Conservation (phyloP, 1,284 basidiomycete species). For the Pseudozyma sp. region DNA sequence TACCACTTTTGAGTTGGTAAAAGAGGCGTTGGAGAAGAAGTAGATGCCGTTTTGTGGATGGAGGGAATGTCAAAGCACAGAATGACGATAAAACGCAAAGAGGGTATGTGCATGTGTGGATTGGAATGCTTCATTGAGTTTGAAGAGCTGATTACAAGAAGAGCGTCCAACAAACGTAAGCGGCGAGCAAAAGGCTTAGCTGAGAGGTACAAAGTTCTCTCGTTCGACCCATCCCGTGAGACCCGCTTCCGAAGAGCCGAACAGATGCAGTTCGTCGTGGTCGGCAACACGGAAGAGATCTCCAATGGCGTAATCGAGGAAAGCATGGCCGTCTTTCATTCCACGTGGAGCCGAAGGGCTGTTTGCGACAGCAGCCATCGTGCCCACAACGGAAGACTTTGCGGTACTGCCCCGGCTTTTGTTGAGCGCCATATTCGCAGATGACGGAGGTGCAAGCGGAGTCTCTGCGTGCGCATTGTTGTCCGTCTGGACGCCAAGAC, state of each 20-base stretch:
- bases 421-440: not conserved
- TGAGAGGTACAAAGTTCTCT: constrained; percentile 44
- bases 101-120: no score
- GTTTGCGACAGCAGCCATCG: constrained; percentile 46
- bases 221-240: constrained; percentile 50
- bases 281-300: constrained; percentile 49
- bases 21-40: constrained; percentile 28
- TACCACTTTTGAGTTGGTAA: constrained; percentile 58
- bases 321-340: constrained; percentile 33
- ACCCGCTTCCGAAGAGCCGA: constrained; percentile 45
- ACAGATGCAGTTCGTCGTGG: constrained; percentile 28
- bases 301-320: constrained; percentile 46
- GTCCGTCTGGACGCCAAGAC: constrained; percentile 3
- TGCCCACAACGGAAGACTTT: constrained; percentile 1
- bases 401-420: not conserved
- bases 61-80: not conserved
- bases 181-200: not conserved
- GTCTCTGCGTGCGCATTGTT: not conserved
- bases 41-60: not conserved
- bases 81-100: not conserved
- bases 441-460: not conserved
- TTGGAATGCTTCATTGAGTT: no score
- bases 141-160: no score
- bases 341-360: constrained; percentile 15
- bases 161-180: no score